A percentile compares a stretch with the other conserved stretches of the same genome.
Evolutionary conservation across 108 stramenopile species (phyloP).

Genomic region (Nannochloropsis gaditana): DNA sequence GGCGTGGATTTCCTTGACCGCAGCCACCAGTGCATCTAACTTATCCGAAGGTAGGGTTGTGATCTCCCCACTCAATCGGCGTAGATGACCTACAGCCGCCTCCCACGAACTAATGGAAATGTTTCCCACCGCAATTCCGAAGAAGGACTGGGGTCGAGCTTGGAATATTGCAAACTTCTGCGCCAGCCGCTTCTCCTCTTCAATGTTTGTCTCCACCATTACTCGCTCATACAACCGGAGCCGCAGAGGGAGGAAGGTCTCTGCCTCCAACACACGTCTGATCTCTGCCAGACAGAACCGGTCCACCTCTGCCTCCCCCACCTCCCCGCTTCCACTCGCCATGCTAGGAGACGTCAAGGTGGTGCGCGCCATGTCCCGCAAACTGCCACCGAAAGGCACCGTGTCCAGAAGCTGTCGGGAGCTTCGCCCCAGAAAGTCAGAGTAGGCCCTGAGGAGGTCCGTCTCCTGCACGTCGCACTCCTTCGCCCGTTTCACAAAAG

Average conservation of each 20-base stretch:
- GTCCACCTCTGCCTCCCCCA: background rate
- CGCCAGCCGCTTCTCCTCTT: background rate
- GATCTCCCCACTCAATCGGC: slow-evolving; percentile 1
- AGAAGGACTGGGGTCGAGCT: background rate
- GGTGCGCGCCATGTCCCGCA: background rate
- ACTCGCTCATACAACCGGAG: slow-evolving; percentile 3
- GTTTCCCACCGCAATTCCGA: background rate
- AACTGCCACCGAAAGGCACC: background rate
- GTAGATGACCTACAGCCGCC: background rate
- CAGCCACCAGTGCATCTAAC: slow-evolving; percentile 2
- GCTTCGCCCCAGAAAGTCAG: background rate
- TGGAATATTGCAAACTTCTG: background rate
- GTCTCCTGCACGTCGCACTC: background rate
- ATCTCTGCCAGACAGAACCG: background rate
- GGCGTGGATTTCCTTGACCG: background rate
- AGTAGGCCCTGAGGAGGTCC: background rate
- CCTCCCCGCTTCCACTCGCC: background rate
- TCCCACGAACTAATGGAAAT: background rate
- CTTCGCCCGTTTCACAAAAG: background rate
- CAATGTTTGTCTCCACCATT: background rate
- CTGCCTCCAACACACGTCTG: background rate
- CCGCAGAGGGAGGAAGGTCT: background rate
- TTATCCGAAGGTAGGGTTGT: background rate
- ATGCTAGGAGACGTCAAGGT: background rate
- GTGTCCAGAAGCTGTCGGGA: background rate